Conservation (phyloP, 768 basidiomycete genomes). For the Cystobasidium tubakii region DNA sequence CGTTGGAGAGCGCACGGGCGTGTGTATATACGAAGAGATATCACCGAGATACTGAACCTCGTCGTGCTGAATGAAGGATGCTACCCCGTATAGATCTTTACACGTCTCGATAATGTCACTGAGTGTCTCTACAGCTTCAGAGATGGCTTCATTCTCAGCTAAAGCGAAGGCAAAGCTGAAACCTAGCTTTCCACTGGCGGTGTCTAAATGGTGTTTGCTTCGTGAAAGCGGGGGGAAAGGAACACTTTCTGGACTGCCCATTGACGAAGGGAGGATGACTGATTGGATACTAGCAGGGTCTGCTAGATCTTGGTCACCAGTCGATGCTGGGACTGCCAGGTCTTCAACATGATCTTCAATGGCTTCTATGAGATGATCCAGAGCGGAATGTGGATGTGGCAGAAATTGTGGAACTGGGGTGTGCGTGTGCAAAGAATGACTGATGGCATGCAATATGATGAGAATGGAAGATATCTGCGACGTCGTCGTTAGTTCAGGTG, state of each 20-base stretch:
- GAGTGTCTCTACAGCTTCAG: conserved; percentile 2
- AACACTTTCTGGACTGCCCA: not conserved
- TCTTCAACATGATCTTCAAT: conserved; percentile 25
- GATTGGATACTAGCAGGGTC: not conserved
- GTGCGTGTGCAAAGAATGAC: conserved; percentile 17
- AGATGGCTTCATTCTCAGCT: conserved; percentile 28
- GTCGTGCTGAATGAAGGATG: conserved; percentile 24
- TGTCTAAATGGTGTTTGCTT: not conserved
- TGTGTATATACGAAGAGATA: not conserved
- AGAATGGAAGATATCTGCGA: conserved; percentile 18
- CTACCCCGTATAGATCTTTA: conserved; percentile 15
- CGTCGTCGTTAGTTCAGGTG: too few relatives aligned
- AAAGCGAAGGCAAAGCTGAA: conserved; percentile 34
- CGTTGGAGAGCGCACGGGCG: conserved; percentile 13
- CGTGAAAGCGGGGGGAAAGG: not conserved
- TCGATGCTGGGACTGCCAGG: not conserved
- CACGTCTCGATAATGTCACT: conserved; percentile 16
- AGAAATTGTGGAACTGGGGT: conserved; percentile 32
- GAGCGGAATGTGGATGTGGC: not conserved
- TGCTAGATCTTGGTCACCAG: not conserved
- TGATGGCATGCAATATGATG: conserved; percentile 22
- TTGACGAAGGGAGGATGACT: not conserved
- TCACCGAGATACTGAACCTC: conserved; percentile 5
- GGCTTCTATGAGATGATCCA: conserved; percentile 8
- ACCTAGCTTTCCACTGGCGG: conserved; percentile 1